phyloP scores from a whole-genome alignment of 495 filamentous ascomycete species.

The Melanomma pulvis-pyrius region DNA sequence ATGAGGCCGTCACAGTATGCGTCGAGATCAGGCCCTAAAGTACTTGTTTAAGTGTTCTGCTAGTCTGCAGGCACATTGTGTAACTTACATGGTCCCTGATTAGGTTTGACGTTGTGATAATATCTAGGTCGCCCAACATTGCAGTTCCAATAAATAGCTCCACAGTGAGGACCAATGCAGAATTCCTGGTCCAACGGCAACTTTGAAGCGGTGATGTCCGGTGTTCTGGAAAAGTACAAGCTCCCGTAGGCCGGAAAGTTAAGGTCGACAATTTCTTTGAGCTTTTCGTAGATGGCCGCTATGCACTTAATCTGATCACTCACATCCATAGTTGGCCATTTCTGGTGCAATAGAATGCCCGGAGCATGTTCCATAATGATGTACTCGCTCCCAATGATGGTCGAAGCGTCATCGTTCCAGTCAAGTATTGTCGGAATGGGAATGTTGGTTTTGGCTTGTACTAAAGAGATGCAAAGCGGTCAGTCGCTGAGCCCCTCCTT shows the following conservation, averaged over 20 bases:
- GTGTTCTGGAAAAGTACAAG: conserved; percentile 35
- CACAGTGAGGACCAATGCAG: conserved; percentile 51
- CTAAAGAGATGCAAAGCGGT: conserved; percentile 35
- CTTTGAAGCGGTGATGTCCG: conserved; percentile 37
- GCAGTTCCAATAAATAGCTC: conserved; percentile 49
- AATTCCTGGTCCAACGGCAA: conserved; percentile 44
- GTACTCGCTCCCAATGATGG: conserved; percentile 50
- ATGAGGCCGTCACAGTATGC: conserved; percentile 45
- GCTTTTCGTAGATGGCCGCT: conserved; percentile 41
- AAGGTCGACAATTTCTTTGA: conserved; percentile 46
- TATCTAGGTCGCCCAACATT: conserved; percentile 42
- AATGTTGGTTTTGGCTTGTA: conserved; percentile 45
- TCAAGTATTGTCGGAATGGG: conserved; percentile 50
- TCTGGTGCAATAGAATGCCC: conserved; percentile 46
- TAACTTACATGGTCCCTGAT: conserved; percentile 49
- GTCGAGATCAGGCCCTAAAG: conserved; percentile 43
- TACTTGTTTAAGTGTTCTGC: conserved; percentile 25
- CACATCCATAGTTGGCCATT: conserved; percentile 48
- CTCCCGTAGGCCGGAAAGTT: conserved; percentile 53
- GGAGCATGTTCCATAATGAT: conserved; percentile 51
- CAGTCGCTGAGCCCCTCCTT: conserved; percentile 17
- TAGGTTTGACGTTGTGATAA: conserved; percentile 42
- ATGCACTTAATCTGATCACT: conserved; percentile 48
- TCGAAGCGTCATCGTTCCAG: conserved; percentile 48
- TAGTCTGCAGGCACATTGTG: conserved; percentile 8